Base-by-base conservation (phyloP, 306 rosid genomes). In the Vachellia collinsii region DNA sequence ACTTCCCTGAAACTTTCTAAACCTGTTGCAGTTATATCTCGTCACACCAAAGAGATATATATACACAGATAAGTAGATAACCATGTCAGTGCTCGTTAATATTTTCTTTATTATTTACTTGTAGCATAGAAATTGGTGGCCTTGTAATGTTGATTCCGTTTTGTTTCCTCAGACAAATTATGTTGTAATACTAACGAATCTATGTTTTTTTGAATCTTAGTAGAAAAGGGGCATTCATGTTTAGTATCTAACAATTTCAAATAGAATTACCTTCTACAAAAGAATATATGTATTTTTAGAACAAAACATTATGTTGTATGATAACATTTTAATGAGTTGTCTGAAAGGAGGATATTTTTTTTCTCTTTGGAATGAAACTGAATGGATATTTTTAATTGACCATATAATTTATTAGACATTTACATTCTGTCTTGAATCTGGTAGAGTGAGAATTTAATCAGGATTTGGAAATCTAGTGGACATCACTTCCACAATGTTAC, bases 61-160 rank as follows among this genome's bases (percentile, higher is more conserved):
- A 58, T 51, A n/a, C n/a, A n/a, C n/a, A n/a, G n/a, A n/a, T n/a
- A n/a, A n/a, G n/a, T n/a, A 29, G 22, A 11, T 41, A 41, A 44
- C 50, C 34, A 38, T 38, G 8, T 38, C 19, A 3, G 66, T 61
- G 34, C 25, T 61, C 66, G 38, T 25, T 23, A 19, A 61, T 61
- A 61, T 11, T 4, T 39, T 67, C 17, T 42, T 22, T 51, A 19
- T 62, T 42, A n/a, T 41, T 41, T 82, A 38, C 73, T 72, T 8
- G 65, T 63, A 73, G 22, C 34, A 73, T 53, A 69, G 59, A 16
- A 16, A 23, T 41, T 16, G 11, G 5, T 19, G 77, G 23, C 13
- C 34, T 47, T 50, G 34, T 73, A 36, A 34, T 62, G 43, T 19
- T 64, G 78, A 70, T 43, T 38, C 56, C 22, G 76, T 72, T 72